Conservation (phyloP, 768 basidiomycete species). For the Boletus vinaceobasis region DNA sequence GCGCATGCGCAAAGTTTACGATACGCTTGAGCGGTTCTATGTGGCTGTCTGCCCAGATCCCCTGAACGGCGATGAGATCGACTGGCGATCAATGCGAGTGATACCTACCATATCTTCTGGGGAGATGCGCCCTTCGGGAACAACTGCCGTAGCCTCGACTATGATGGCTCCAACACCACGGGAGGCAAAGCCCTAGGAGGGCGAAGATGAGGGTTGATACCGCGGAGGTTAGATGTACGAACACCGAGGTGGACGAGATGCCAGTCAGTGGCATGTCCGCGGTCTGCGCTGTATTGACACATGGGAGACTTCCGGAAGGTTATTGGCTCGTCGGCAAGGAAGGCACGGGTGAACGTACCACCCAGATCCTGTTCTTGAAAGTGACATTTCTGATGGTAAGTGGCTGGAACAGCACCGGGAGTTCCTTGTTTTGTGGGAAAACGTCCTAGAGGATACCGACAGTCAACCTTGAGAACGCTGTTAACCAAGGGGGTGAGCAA, state of each 20-base stretch:
- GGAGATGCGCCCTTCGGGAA: slow-evolving; percentile 74
- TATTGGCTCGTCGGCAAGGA: not conserved
- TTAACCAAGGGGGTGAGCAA: slow-evolving; percentile 7
- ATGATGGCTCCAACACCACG: slow-evolving; percentile 69
- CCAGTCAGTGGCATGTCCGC: slow-evolving; percentile 79
- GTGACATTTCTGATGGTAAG: slow-evolving; percentile 55
- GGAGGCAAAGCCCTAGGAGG: slow-evolving; percentile 53
- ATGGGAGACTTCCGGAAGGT: slow-evolving; percentile 54
- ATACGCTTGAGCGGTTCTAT: slow-evolving; percentile 67
- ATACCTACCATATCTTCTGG: slow-evolving; percentile 65
- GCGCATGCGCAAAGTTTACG: slow-evolving; percentile 69
- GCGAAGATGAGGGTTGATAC: not conserved
- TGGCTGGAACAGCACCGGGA: slow-evolving; percentile 64
- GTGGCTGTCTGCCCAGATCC: slow-evolving; percentile 75
- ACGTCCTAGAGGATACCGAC: slow-evolving; percentile 21
- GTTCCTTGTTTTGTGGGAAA: slow-evolving; percentile 45
- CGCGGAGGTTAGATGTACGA: slow-evolving; percentile 4
- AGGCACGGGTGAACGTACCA: slow-evolving; percentile 33
- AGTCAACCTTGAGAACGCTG: not conserved
- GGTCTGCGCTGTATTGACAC: slow-evolving; percentile 77
- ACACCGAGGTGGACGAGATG: slow-evolving; percentile 78
- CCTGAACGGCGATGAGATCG: slow-evolving; percentile 31
- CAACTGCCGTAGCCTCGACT: slow-evolving; percentile 72
- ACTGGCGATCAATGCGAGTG: not conserved
- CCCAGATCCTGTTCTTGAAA: slow-evolving; percentile 77